These are phyloP conservation scores for Vanrija pseudolonga DNA, from an alignment of 1,284 basidiomycete genomes.

Conservation along the genomic window DNA sequence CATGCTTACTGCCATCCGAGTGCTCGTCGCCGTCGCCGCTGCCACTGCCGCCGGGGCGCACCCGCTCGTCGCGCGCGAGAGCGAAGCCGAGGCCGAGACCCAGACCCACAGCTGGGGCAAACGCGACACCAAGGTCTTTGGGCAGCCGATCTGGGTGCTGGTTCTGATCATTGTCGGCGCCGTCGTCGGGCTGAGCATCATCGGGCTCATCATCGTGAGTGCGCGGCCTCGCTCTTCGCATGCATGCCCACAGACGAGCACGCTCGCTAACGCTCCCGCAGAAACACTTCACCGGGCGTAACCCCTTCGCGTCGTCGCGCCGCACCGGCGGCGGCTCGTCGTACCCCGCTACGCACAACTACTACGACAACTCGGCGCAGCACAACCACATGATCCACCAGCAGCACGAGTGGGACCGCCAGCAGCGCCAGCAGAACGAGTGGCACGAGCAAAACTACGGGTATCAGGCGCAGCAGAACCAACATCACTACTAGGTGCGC, in stretches of 20 bases:
- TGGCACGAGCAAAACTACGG: conserved; percentile 1
- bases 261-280: too few species aligned
- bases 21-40: too few species aligned
- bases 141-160: too few species aligned
- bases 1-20: too few species aligned
- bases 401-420: conserved; percentile 1
- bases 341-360: not conserved
- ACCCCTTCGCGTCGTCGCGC: not conserved
- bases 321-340: not conserved
- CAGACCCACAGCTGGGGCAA: too few species aligned
- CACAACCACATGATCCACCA: not conserved
- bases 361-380: not conserved
- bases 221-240: not conserved
- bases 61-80: too few species aligned
- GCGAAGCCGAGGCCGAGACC: too few species aligned
- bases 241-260: not conserved
- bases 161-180: not conserved
- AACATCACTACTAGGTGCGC: too few species aligned
- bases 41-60: too few species aligned
- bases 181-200: not conserved
- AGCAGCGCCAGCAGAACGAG: not conserved
- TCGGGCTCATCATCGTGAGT: not conserved
- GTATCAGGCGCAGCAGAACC: not conserved
- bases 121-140: too few species aligned
- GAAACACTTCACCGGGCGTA: not conserved